Evolutionary conservation across 2,329 filamentous ascomycete genomes (phyloP).

Genomic region (Periconia sp.): DNA sequence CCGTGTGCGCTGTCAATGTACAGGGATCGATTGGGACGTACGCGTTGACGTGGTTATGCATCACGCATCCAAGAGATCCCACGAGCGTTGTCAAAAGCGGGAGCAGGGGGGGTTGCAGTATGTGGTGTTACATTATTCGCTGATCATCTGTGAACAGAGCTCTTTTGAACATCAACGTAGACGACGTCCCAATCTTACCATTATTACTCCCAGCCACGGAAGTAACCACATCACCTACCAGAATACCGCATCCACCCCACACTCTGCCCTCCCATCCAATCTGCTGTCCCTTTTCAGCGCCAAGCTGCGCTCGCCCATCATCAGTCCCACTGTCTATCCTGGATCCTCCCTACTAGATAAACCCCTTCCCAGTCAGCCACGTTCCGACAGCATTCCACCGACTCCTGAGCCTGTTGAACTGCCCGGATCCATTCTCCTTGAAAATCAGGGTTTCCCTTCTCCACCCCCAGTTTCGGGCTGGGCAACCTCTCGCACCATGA

Average conservation of each 20-base stretch:
- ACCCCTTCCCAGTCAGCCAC: slow-evolving; percentile 40
- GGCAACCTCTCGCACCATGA: slow-evolving; percentile 24
- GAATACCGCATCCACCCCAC: slow-evolving; percentile 28
- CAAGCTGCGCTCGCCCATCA: slow-evolving; percentile 44
- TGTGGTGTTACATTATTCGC: slow-evolving; percentile 36
- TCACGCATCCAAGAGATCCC: slow-evolving; percentile 16
- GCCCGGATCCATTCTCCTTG: slow-evolving; percentile 31
- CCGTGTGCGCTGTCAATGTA: slow-evolving; percentile 30
- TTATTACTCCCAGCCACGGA: slow-evolving; percentile 25
- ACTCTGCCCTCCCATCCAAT: slow-evolving; percentile 35
- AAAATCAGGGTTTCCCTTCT: slow-evolving; percentile 37
- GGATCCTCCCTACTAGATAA: slow-evolving; percentile 34
- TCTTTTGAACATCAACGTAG: slow-evolving; percentile 20
- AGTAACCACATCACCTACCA: slow-evolving; percentile 17
- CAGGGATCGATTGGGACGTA: slow-evolving; percentile 19
- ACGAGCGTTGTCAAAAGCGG: slow-evolving; percentile 21
- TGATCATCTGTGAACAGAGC: slow-evolving; percentile 31
- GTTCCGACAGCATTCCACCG: slow-evolving; percentile 44
- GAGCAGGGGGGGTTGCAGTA: slow-evolving; percentile 25
- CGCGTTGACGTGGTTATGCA: slow-evolving; percentile 37
- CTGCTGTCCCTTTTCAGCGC: slow-evolving; percentile 47
- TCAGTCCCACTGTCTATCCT: slow-evolving; percentile 32
- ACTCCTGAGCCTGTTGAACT: slow-evolving; percentile 39
- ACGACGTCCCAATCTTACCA: slow-evolving; percentile 34
- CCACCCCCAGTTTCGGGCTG: slow-evolving; percentile 16